Conservation (phyloP, 257 asterid genomes). For the Solanum pennellii region DNA sequence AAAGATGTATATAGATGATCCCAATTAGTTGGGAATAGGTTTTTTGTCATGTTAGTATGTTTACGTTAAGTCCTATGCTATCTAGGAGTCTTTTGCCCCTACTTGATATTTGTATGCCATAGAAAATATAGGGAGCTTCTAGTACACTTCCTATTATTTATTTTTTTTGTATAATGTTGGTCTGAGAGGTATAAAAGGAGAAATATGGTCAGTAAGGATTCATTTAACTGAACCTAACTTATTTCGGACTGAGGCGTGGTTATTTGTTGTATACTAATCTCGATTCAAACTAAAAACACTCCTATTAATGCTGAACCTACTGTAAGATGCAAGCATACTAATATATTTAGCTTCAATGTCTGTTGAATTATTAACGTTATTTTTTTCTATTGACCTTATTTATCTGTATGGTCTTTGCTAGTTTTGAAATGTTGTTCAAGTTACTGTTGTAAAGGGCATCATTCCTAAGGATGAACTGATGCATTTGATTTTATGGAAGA, state of each 20-base stretch:
- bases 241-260: not conserved
- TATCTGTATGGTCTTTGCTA: not conserved
- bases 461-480: not conserved
- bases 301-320: not conserved
- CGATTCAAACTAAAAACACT: not conserved
- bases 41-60: not conserved
- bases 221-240: not conserved
- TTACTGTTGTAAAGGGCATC: not conserved
- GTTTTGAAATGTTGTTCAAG: not conserved
- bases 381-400: not conserved
- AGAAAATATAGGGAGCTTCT: not conserved
- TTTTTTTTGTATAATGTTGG: not conserved
- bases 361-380: not conserved
- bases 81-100: not conserved
- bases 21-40: not conserved
- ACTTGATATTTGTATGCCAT: not conserved
- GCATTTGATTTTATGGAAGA: not conserved
- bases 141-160: not conserved
- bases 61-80: not conserved
- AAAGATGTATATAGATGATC: not conserved
- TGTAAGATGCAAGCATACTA: not conserved
- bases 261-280: not conserved
- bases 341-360: not conserved
- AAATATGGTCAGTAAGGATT: not conserved
- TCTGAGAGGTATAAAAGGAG: not conserved